Evolutionary conservation across 148 eudicot species (phyloP).

Genomic region (Vaccinium myrtillus): DNA sequence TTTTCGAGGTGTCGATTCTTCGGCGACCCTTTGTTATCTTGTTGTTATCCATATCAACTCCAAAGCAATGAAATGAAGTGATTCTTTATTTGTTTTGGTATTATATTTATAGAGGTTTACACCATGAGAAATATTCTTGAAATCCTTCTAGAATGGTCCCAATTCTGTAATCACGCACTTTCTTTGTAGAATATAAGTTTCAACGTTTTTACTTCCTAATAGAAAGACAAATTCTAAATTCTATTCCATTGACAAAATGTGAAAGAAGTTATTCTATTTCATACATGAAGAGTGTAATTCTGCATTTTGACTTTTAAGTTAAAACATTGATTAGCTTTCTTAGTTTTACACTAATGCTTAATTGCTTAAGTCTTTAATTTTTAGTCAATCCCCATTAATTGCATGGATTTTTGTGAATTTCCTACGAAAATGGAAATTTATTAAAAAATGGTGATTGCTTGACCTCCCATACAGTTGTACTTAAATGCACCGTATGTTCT

Average conservation of each 20-base stretch:
- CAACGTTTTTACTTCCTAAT: background rate
- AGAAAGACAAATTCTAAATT: background rate
- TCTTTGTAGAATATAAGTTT: background rate
- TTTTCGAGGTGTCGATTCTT: constrained; percentile 16
- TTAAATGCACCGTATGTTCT: background rate
- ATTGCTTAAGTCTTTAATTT: background rate
- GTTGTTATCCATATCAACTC: constrained; percentile 18
- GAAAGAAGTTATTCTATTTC: background rate
- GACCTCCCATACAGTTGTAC: background rate
- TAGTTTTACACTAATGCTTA: background rate
- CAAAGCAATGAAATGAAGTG: background rate
- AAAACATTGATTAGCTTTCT: background rate
- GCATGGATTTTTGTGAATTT: background rate
- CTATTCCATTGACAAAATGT: background rate
- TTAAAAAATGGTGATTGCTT: background rate
- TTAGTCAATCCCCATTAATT: background rate
- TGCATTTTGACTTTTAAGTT: background rate
- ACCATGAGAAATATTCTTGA: background rate
- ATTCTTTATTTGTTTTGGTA: background rate
- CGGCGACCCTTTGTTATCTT: constrained; percentile 18
- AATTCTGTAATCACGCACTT: background rate
- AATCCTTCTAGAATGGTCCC: background rate
- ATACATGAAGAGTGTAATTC: background rate
- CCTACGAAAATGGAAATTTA: background rate
- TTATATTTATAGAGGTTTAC: background rate